phyloP scores from a whole-genome alignment of 257 asterid genomes.

The Solanum tacnaense region DNA sequence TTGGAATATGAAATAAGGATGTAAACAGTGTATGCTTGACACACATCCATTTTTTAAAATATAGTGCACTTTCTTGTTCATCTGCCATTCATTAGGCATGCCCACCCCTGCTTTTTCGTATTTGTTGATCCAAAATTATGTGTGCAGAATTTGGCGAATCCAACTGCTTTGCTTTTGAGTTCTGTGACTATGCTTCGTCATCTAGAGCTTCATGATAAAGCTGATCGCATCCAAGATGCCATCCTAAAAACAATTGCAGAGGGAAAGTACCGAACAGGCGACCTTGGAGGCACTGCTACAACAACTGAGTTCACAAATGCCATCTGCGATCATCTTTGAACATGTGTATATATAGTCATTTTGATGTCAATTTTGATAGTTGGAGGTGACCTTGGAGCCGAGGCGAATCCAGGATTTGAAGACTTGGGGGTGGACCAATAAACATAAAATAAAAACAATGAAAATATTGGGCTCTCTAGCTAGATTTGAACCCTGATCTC shows the following conservation, averaged over 20 bases:
- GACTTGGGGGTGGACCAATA: too few relatives aligned
- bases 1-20: background rate
- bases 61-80: background rate
- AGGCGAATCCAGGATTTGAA: too few relatives aligned
- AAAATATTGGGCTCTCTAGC: too few relatives aligned
- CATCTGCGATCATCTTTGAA: conserved; percentile 64
- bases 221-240: conserved; percentile 73
- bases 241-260: conserved; percentile 77
- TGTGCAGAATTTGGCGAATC: conserved; percentile 83
- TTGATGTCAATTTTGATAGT: background rate
- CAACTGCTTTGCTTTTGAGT: conserved; percentile 91
- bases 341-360: background rate
- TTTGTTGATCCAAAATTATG: background rate
- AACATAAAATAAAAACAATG: too few relatives aligned
- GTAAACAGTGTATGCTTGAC: background rate
- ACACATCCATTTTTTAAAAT: background rate
- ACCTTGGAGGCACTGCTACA: conserved; percentile 79
- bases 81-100: background rate
- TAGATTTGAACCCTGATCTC: too few relatives aligned
- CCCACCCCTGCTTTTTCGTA: background rate
- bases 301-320: conserved; percentile 82
- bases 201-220: conserved; percentile 64
- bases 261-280: conserved; percentile 87
- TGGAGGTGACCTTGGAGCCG: too few relatives aligned
- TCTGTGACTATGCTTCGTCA: conserved; percentile 75